Percentiles rank a stretch among this genome's conserved stretches.
Evolutionary conservation across 306 rosid genomes (phyloP).

Genomic region (Fragaria vesca): DNA sequence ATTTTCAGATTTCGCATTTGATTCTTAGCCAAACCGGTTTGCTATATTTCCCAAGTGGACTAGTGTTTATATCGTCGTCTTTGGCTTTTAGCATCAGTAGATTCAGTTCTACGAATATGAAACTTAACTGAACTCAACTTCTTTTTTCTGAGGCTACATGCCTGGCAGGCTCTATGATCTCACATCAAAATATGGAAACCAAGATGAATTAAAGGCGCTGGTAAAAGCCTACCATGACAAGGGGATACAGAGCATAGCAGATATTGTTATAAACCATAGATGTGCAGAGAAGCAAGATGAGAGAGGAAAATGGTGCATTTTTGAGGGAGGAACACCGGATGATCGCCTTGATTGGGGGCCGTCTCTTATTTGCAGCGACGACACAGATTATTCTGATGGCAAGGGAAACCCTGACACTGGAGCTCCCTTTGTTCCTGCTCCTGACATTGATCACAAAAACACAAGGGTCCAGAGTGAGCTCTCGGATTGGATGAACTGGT

Average conservation of each 20-base stretch:
- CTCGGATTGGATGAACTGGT: slow-evolving; percentile 77
- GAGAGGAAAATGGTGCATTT: slow-evolving; percentile 67
- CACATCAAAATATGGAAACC: slow-evolving; percentile 59
- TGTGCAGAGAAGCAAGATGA: slow-evolving; percentile 62
- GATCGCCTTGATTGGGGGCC: slow-evolving; percentile 75
- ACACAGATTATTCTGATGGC: slow-evolving; percentile 68
- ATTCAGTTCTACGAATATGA: neutral
- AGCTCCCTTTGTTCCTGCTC: slow-evolving; percentile 4
- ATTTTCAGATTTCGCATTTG: no score
- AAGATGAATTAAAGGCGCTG: slow-evolving; percentile 58
- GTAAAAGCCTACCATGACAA: slow-evolving; percentile 37
- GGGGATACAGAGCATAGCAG: slow-evolving; percentile 63
- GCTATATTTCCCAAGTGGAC: no score
- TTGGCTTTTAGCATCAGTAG: neutral
- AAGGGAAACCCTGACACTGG: slow-evolving; percentile 69
- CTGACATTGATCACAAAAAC: slow-evolving; percentile 75
- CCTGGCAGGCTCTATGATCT: slow-evolving; percentile 92
- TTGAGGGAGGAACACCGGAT: slow-evolving; percentile 77
- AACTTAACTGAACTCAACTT: neutral
- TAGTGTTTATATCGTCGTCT: neutral
- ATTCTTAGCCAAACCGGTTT: no score
- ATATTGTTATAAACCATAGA: slow-evolving; percentile 88
- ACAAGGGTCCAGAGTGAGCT: slow-evolving; percentile 65
- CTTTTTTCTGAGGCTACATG: slow-evolving; percentile 46
- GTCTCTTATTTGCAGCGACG: slow-evolving; percentile 65